Base-by-base conservation (phyloP, 192 early-diverging fungal species). In the Linnemannia exigua region DNA sequence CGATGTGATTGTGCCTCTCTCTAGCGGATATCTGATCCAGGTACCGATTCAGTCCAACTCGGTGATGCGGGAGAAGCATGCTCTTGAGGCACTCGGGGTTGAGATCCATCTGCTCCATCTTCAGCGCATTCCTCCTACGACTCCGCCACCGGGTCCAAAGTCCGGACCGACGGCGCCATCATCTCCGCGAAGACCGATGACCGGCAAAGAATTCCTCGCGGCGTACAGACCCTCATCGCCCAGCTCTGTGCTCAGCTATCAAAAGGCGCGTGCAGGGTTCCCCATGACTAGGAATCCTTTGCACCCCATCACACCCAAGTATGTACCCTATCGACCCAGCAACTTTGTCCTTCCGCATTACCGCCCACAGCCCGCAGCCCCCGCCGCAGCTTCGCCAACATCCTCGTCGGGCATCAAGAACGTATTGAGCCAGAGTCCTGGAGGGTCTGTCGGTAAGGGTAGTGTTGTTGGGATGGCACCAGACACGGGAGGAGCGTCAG, bases 11-110 rank as follows among this genome's bases (percentile, higher is more conserved):
- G 46, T 91, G 17, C 91, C 91, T 6, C 85, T 91, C 41, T 84
- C 91, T 17, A 90, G 79, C 46, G 91, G 89, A 25, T 91, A 91
- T 70, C 20, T 91, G 74, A 81, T 89, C 31, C 91, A 90, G 25
- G 79, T 81, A 5, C 84, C 90, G 20, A 79, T 80, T 50, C 80
- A 81, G n/a, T 87, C 81, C 36, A 81, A 87, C 48, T 87, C 84
- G 44, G 84, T 88, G 15, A 86, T 84, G 37, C 79, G 83, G n/a
- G 91, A 90, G 47, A 86, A 89, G 44, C 90, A 89, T 38, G 78
- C 77, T 15, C 46, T 85, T 0, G 77, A 87, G 35, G 85, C 91
- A n/a, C 80, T 87, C 11, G 85, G 87, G 3, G 51, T 91, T 47
- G 91, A 91, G 75, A 80, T 91, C 22, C 84, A 86, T 74, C 38